Evolutionary conservation across 306 rosid species (phyloP).

Genomic region (Myrica gale): DNA sequence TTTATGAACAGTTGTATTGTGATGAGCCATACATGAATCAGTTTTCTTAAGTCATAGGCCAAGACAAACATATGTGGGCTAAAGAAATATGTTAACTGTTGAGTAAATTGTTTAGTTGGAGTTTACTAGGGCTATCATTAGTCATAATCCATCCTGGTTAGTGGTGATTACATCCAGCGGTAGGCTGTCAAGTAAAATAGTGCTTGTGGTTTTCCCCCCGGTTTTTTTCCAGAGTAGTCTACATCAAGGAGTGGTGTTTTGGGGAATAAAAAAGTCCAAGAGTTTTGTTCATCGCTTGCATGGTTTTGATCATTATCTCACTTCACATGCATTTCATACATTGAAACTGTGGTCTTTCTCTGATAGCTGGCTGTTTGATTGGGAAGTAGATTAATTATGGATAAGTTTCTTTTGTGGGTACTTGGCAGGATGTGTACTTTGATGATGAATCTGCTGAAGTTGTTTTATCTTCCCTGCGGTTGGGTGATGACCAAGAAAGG

Average conservation of each 20-base stretch:
- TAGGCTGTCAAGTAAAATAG: not conserved
- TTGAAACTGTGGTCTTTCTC: not conserved
- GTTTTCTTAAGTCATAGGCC: not conserved
- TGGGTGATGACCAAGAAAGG: conserved; percentile 99
- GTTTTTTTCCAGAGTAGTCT: not conserved
- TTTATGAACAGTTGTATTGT: not conserved
- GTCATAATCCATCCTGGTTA: not conserved
- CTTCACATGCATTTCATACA: conserved; percentile 4
- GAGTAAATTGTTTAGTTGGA: not conserved
- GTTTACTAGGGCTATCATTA: not conserved
- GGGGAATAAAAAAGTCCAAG: not conserved
- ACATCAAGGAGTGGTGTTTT: no score
- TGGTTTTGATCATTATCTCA: not conserved
- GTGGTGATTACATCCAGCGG: not conserved
- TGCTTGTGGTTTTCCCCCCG: not conserved
- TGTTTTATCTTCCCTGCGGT: conserved; percentile 86
- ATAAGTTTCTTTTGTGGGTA: conserved; percentile 21
- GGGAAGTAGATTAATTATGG: conserved; percentile 15
- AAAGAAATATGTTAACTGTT: not conserved
- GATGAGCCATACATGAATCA: not conserved
- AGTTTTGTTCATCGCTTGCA: not conserved
- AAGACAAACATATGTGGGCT: not conserved
- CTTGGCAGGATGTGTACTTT: conserved; percentile 85
- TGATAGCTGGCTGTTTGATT: not conserved
- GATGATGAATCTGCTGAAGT: conserved; percentile 99